Evolutionary conservation across 1,284 basidiomycete genomes (phyloP), one percentile per base, ranked within the genome.

Genomic region (Austroboletus novae-zelandiae): DNA sequence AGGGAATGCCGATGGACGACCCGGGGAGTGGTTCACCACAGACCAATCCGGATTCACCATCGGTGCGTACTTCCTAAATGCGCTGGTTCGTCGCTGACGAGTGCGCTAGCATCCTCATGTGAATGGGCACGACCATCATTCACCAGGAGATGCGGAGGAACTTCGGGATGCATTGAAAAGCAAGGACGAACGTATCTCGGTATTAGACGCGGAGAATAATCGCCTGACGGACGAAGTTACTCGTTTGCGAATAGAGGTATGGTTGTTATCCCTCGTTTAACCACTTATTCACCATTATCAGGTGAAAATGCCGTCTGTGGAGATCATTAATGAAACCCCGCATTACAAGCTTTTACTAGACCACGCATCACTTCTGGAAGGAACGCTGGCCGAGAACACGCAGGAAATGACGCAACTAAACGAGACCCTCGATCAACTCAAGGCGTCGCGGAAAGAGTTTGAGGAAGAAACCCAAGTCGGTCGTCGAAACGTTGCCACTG

Each of bases 1-100:
- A 73, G 51, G 76, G 74, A 44, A 62, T 64, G 54, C 69, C 71
- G 55, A 79, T 77, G 70, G 82, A 82, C 61, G 68, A 73, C 59
- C 53, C 23, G 9, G 56, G 20, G 14, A 41, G 37, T 46, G 57
- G 54, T 11, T 61, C 59, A 14, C 57, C 61, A 8, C 61, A 51
- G 17, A 30, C 17, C 11, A 37, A 25, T 31, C 44, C 45, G 6
- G 56, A 47, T 37, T 78, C 83, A 74, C 80, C 83, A 67, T 74
- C 72, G 73, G 85, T 89, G 74, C 79, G 84, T 80, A 76, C 74
- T 74, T 76, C 71, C 31, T 1, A 17, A 23, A 10, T 36, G 34
- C 0, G n/a, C 31, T 45, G 15, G 17, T 31, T 2, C 32, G 25
- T 48, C 18, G 13, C 43, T 67, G 43, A 55, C 34, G 18, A 11